phyloP scores from a whole-genome alignment of 192 early-diverging fungal species.

The Backusella tarrabulga region DNA sequence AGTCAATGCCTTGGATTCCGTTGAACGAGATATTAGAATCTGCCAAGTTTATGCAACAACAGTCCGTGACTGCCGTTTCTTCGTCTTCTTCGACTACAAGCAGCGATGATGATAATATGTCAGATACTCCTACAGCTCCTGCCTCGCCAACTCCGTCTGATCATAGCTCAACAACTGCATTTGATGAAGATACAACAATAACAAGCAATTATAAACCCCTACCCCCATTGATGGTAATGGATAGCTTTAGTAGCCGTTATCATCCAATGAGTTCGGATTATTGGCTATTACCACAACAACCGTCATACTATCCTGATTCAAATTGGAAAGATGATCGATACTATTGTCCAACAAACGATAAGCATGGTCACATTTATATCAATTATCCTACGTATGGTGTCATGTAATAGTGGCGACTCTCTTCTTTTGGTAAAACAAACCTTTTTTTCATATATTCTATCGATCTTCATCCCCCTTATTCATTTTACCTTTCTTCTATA shows the following conservation, averaged over 20 bases:
- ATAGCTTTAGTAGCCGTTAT: not conserved
- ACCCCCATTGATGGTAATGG: not conserved
- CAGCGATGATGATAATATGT: not conserved
- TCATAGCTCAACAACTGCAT: not conserved
- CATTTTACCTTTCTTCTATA: not conserved
- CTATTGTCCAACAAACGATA: not conserved
- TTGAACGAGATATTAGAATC: constrained; percentile 6
- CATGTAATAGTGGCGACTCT: not conserved
- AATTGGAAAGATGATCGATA: not conserved
- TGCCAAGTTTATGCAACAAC: constrained; percentile 3
- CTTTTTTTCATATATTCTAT: not conserved
- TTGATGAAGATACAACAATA: constrained; percentile 8
- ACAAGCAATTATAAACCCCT: not conserved
- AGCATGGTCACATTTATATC: not conserved
- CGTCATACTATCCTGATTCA: not conserved
- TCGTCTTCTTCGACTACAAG: not conserved
- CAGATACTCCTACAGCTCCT: not conserved
- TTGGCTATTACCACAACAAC: not conserved
- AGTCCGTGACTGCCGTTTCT: not conserved
- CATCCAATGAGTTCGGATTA: constrained; percentile 4
- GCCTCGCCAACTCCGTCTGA: constrained; percentile 1
- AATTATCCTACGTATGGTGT: constrained; percentile 9
- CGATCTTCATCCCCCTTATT: not conserved
- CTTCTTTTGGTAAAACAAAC: not conserved
- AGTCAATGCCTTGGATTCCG: not conserved